Evolutionary conservation across 176 grass and related monocot genomes (phyloP).

Genomic region (Microstegium vimineum): DNA sequence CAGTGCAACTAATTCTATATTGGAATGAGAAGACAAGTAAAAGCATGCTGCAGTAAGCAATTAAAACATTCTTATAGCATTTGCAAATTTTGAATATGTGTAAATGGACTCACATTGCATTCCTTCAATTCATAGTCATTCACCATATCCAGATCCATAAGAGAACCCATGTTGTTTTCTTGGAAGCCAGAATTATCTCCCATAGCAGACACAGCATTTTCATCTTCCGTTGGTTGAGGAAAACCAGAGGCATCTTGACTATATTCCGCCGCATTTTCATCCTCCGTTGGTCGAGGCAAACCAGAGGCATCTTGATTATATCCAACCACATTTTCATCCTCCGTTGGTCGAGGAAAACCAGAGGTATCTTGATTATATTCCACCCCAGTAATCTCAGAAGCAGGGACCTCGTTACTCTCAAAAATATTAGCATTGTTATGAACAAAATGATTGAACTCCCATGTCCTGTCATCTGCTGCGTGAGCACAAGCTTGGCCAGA

Average conservation of each 20-base stretch:
- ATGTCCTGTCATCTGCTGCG: slow-evolving; percentile 20
- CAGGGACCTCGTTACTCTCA: slow-evolving; percentile 44
- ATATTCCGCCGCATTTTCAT: not conserved
- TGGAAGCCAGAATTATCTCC: slow-evolving; percentile 85
- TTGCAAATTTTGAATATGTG: not conserved
- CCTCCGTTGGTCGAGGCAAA: slow-evolving; percentile 20
- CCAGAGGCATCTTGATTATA: not conserved
- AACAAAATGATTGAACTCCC: slow-evolving; percentile 30
- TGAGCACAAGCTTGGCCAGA: slow-evolving; percentile 14
- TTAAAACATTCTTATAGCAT: slow-evolving; percentile 17
- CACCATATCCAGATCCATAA: slow-evolving; percentile 50
- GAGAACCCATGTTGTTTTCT: slow-evolving; percentile 53
- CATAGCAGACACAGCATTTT: slow-evolving; percentile 57
- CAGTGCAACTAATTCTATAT: not conserved
- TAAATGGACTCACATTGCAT: slow-evolving; percentile 67
- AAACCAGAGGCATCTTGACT: not conserved
- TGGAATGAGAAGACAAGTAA: not conserved
- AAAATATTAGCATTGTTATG: slow-evolving; percentile 16
- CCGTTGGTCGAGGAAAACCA: slow-evolving; percentile 30
- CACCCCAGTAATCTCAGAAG: slow-evolving; percentile 35
- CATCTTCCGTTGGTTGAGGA: slow-evolving; percentile 22
- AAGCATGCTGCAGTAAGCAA: not conserved
- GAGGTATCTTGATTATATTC: slow-evolving; percentile 34
- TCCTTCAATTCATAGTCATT: slow-evolving; percentile 61
- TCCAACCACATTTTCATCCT: no score